A percentile compares a stretch with the other conserved stretches of the same genome.
phyloP scores from a whole-genome alignment of 306 rosid species.

The Luffa aegyptiaca region DNA sequence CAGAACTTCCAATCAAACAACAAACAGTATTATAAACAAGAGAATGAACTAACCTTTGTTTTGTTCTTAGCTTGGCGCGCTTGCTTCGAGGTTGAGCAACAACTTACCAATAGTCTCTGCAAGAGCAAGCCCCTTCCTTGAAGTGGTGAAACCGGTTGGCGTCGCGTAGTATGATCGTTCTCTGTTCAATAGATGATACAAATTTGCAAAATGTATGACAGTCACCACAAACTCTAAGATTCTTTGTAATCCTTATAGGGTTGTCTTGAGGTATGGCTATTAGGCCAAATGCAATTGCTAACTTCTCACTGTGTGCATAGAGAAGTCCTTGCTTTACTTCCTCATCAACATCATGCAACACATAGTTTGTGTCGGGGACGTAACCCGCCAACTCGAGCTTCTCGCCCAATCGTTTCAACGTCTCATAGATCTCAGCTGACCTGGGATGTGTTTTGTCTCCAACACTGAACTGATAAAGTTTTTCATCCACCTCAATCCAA shows the following conservation, averaged over 20 bases:
- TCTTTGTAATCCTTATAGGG: slow-evolving; percentile 63
- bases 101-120: slow-evolving; percentile 63
- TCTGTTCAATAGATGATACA: slow-evolving; percentile 40
- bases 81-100: not conserved
- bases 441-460: slow-evolving; percentile 58
- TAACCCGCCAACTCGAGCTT: slow-evolving; percentile 55
- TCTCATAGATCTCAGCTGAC: slow-evolving; percentile 42
- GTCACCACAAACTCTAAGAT: slow-evolving; percentile 77
- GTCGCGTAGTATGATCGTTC: slow-evolving; percentile 54
- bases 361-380: slow-evolving; percentile 52
- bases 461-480: slow-evolving; percentile 41
- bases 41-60: not conserved
- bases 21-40: not conserved
- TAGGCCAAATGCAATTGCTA: slow-evolving; percentile 76
- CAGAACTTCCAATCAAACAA: not conserved
- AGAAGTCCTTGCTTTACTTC: slow-evolving; percentile 54
- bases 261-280: slow-evolving; percentile 28
- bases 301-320: slow-evolving; percentile 59
- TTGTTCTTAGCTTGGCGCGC: no score
- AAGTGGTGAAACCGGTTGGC: slow-evolving; percentile 76
- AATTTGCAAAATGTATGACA: slow-evolving; percentile 63
- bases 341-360: slow-evolving; percentile 75
- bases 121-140: slow-evolving; percentile 50
- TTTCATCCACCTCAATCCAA: slow-evolving; percentile 56
- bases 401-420: slow-evolving; percentile 33